Evolutionary conservation across 2,329 filamentous ascomycete species (phyloP).

Genomic region (Colletotrichum echinochloae): DNA sequence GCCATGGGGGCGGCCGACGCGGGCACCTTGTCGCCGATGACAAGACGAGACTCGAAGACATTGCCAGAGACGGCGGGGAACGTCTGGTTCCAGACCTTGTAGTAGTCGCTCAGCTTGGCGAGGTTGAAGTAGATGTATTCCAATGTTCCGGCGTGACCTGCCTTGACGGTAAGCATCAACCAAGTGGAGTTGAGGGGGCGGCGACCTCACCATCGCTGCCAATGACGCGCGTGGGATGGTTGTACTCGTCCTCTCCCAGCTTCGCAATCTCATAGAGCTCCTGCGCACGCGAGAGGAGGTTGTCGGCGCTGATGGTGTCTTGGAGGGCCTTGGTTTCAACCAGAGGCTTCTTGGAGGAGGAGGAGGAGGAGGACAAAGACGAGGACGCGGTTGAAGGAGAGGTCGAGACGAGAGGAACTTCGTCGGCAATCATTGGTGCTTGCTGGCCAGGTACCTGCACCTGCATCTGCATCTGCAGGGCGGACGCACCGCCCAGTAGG

Average conservation of each 20-base stretch:
- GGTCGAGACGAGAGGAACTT: conserved; percentile 12
- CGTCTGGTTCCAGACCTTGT: conserved; percentile 70
- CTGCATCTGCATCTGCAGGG: conserved; percentile 30
- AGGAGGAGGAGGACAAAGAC: conserved; percentile 13
- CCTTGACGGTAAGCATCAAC: conserved; percentile 33
- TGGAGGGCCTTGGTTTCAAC: conserved; percentile 69
- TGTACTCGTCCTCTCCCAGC: conserved; percentile 68
- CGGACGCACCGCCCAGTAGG: conserved; percentile 30
- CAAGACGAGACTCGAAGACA: conserved; percentile 68
- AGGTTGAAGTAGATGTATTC: conserved; percentile 71
- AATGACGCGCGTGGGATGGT: conserved; percentile 78
- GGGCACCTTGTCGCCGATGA: conserved; percentile 65
- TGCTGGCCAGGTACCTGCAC: conserved; percentile 30
- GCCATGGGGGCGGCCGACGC: conserved; percentile 68
- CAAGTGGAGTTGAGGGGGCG: conserved; percentile 14
- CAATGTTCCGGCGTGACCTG: conserved; percentile 73
- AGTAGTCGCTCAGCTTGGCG: conserved; percentile 68
- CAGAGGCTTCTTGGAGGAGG: conserved; percentile 50
- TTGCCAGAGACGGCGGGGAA: conserved; percentile 73
- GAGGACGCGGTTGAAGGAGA: conserved; percentile 13
- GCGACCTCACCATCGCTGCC: conserved; percentile 67
- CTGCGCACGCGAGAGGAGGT: conserved; percentile 69
- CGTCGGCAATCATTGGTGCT: conserved; percentile 35
- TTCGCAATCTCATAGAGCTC: conserved; percentile 73
- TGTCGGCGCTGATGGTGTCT: conserved; percentile 64